phyloP scores from a whole-genome alignment of 1,284 basidiomycete genomes.

The Puccinia coronata region DNA sequence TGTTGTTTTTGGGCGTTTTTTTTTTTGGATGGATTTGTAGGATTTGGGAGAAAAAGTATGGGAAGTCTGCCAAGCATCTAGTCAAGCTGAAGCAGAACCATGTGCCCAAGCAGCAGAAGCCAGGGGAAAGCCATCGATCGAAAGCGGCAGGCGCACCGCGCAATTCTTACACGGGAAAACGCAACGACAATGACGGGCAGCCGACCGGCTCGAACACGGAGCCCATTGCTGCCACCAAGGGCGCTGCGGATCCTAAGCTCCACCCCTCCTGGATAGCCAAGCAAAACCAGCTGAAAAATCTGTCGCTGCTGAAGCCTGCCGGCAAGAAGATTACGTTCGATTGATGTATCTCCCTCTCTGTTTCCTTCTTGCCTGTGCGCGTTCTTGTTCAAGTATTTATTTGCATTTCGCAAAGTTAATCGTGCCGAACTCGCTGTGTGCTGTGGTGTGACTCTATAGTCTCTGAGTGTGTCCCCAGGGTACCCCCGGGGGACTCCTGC shows the following conservation, averaged over 20 bases:
- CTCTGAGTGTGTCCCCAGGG: neutral
- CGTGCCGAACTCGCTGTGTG: too few relatives aligned
- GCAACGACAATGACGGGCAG: too few relatives aligned
- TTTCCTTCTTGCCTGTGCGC: neutral
- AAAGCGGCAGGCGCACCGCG: neutral
- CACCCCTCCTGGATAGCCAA: constrained; percentile 96
- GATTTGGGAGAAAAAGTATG: constrained; percentile 97
- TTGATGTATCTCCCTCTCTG: constrained; percentile 7
- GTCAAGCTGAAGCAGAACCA: constrained; percentile 50
- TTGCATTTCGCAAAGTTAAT: too few relatives aligned
- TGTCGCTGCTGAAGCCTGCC: neutral
- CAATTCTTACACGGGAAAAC: neutral
- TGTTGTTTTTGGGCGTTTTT: neutral
- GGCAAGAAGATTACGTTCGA: constrained; percentile 46
- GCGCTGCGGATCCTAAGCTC: constrained; percentile 61
- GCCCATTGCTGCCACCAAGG: constrained; percentile 51
- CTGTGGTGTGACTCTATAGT: too few relatives aligned
- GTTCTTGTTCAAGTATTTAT: neutral
- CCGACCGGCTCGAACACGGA: neutral
- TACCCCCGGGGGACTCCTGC: neutral
- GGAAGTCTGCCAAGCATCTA: constrained; percentile 84
- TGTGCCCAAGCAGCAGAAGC: neutral
- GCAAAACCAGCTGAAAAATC: constrained; percentile 69
- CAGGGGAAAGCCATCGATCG: neutral
- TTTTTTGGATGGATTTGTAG: constrained; percentile 61